Evolutionary conservation across 768 basidiomycete species (phyloP).

Genomic region (Obba rivulosa): DNA sequence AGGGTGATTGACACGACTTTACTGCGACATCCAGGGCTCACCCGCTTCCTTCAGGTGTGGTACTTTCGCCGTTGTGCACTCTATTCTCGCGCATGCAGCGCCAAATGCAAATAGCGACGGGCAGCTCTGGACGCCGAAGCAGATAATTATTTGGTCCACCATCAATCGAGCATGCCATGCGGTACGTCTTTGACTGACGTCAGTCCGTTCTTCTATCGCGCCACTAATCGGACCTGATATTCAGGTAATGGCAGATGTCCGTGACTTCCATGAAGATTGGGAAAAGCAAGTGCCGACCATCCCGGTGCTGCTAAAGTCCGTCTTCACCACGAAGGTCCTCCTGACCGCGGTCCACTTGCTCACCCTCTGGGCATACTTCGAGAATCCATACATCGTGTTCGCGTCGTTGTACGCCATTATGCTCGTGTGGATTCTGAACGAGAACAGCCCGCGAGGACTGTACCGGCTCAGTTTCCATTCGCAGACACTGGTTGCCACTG

Average conservation of each 20-base stretch:
- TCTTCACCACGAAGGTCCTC: constrained; percentile 3
- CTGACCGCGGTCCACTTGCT: constrained; percentile 2
- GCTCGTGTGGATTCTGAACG: constrained; percentile 4
- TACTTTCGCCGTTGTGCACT: constrained; percentile 1
- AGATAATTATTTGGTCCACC: constrained; percentile 6
- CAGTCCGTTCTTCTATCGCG: background rate
- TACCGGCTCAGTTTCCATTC: constrained; percentile 8
- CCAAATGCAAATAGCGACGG: background rate
- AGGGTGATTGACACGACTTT: background rate
- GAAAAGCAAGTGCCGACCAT: constrained; percentile 6
- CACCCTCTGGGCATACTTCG: background rate
- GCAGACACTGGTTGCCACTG: constrained; percentile 1
- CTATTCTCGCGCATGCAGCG: background rate
- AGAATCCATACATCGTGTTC: constrained; percentile 8
- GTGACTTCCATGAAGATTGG: constrained; percentile 6
- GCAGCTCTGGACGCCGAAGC: constrained; percentile 4
- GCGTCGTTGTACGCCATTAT: constrained; percentile 3
- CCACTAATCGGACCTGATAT: background rate
- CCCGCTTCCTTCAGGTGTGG: background rate
- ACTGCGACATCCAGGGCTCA: background rate
- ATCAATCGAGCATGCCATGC: constrained; percentile 7
- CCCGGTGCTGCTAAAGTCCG: constrained; percentile 5
- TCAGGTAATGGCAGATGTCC: constrained; percentile 7
- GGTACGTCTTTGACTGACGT: background rate
- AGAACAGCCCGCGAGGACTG: constrained; percentile 1